Evolutionary conservation across 371 early-diverging fungal species (phyloP), one percentile per base, ranked within the genome.

Genomic region (Lichtheimia corymbifera): DNA sequence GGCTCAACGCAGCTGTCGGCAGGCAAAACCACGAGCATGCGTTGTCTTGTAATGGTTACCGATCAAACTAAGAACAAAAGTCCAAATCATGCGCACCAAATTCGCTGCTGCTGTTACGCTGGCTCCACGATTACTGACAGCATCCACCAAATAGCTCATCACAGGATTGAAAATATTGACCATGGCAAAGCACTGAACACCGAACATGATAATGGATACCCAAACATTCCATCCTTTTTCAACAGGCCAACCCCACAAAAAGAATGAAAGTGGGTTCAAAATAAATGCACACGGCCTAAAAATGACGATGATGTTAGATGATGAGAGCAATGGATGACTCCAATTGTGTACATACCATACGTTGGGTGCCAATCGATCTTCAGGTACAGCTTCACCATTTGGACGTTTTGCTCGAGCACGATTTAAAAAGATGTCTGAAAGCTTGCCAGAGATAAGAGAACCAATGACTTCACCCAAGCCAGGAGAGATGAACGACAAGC

Each of bases 21-120:
- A 65, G 9, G 18, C 7, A 53, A 17, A 53, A 35, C 15, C 35
- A 40, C 4, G 27, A n/a, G 22, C 40, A 28, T 20, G 28, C 9
- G n/a, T 44, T 24, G 40, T 24, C 24, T 5, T 25, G n/a, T 56
- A 43, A 25, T 14, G 41, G n/a, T 63, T 72, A 72, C 74, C 78
- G n/a, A 79, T 74, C 59, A 83, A 62, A 53, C 83, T 82, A 17
- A 79, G 74, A 14, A 80, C 75, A 67, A 82, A 84, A 4, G 84
- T 77, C 73, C 82, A 58, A 14, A 80, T 68, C 84, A 84, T 84
- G 15, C 83, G 65, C 15, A 82, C 70, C 42, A 86, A 70, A 55
- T 86, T 86, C 27, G 79, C 82, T 11, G 84, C 86, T 1, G 86
- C 84, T 4, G 82, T 83, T 11, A 81, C 84, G 52, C 81, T 80